Evolutionary conservation across 306 rosid species (phyloP).

Genomic region (Carpinus viminea): DNA sequence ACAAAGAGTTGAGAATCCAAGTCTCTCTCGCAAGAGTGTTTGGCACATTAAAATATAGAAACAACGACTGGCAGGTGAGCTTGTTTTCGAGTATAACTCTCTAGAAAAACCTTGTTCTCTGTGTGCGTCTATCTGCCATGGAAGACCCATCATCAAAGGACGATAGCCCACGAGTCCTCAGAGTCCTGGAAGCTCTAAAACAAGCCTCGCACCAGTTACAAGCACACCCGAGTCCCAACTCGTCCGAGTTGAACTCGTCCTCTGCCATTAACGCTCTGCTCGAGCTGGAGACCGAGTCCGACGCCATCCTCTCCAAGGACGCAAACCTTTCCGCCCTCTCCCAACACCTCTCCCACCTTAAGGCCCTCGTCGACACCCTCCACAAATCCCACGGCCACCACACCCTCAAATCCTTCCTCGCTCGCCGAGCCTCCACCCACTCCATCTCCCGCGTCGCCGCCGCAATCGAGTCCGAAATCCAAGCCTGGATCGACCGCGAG

Average conservation of each 20-base stretch:
- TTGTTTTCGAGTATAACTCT: constrained; percentile 1
- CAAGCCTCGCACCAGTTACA: constrained; percentile 75
- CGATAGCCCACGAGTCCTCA: constrained; percentile 47
- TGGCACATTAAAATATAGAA: neutral
- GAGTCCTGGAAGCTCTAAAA: constrained; percentile 81
- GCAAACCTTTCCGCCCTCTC: constrained; percentile 54
- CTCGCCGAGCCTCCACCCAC: constrained; percentile 62
- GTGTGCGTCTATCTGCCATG: constrained; percentile 30
- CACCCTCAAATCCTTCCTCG: constrained; percentile 54
- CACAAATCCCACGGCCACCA: constrained; percentile 22
- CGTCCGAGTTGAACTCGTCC: constrained; percentile 53
- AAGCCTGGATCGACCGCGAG: constrained; percentile 88
- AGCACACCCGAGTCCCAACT: constrained; percentile 36
- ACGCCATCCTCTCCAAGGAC: constrained; percentile 62
- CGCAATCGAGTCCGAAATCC: constrained; percentile 70
- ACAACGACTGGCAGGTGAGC: constrained; percentile 26
- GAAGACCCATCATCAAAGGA: constrained; percentile 34
- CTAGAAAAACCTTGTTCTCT: neutral
- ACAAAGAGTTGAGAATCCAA: neutral
- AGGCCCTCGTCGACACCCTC: constrained; percentile 48
- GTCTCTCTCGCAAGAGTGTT: neutral
- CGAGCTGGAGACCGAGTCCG: constrained; percentile 69
- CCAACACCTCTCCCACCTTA: constrained; percentile 61
- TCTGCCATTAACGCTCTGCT: constrained; percentile 74
- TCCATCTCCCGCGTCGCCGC: constrained; percentile 67